phyloP scores from a whole-genome alignment of 306 rosid species.

The Carpinus viminea region DNA sequence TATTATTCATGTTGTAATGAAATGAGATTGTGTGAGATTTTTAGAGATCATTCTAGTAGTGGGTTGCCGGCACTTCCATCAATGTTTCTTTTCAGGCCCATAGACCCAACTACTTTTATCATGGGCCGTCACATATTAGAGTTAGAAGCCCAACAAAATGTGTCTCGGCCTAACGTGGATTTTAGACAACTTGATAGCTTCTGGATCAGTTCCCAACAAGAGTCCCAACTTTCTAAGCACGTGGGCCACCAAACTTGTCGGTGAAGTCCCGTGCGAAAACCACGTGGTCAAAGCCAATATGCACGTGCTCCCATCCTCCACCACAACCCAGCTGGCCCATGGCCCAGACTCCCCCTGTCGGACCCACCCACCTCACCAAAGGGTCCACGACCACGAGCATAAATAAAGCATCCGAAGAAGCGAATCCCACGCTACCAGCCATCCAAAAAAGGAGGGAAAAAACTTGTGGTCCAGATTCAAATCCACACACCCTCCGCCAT shows the following conservation, averaged over 20 bases:
- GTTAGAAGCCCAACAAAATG: no score
- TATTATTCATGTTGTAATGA: no score
- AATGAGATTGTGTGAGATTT: no score
- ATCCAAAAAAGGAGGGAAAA: slow-evolving; percentile 8
- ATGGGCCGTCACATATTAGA: no score
- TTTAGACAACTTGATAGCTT: no score
- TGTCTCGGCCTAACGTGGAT: no score
- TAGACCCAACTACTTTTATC: no score
- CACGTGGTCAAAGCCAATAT: not conserved
- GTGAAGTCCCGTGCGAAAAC: not conserved
- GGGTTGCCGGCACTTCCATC: no score
- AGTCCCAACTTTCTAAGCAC: not conserved
- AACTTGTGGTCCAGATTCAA: slow-evolving; percentile 17
- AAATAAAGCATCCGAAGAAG: not conserved
- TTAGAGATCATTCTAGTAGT: no score
- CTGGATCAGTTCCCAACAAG: not conserved
- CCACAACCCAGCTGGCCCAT: not conserved
- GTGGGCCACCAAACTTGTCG: not conserved
- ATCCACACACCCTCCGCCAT: not conserved
- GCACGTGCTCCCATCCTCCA: not conserved
- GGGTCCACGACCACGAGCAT: not conserved
- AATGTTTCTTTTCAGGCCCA: no score
- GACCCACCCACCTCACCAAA: no score
- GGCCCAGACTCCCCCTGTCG: not conserved
- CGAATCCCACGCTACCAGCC: not conserved